Evolutionary conservation across 1,139 yeast species (phyloP).

Genomic region (Waltiozyma sp.): DNA sequence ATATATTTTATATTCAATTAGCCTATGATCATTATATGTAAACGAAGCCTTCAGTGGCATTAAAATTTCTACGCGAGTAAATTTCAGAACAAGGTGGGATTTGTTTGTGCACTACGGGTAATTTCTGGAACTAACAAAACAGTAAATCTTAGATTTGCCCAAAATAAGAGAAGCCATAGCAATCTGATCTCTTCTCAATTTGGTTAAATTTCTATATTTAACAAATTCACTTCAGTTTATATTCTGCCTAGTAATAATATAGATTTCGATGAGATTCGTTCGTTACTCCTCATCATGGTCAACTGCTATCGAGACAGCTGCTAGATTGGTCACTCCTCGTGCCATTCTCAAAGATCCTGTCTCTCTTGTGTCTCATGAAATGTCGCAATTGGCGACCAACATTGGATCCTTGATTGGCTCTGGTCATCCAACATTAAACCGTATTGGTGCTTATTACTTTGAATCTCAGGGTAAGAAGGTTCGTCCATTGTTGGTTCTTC

Average conservation of each 20-base stretch:
- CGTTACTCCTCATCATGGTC: constrained; percentile 28
- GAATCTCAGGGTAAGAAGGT: constrained; percentile 95
- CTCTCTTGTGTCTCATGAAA: constrained; percentile 86
- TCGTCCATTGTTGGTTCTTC: constrained; percentile 78
- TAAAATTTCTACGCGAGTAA: not conserved
- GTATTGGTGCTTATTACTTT: constrained; percentile 86
- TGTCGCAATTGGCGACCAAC: constrained; percentile 80
- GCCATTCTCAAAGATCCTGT: constrained; percentile 64
- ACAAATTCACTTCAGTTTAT: no score
- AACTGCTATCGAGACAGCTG: constrained; percentile 69
- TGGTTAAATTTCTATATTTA: no score
- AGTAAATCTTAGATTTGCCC: not conserved
- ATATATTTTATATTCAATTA: no score
- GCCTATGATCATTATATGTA: no score
- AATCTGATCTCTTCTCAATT: no score
- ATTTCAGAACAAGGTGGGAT: not conserved
- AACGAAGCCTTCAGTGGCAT: not conserved
- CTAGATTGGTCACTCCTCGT: constrained; percentile 68
- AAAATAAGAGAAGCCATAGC: no score
- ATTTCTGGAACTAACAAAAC: not conserved
- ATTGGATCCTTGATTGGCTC: constrained; percentile 83
- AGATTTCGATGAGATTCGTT: not conserved
- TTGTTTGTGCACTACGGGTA: not conserved
- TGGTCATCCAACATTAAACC: constrained; percentile 84
- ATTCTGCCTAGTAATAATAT: no score